phyloP scores from a whole-genome alignment of 352 stramenopile species.

The Phytophthora hybrid region DNA sequence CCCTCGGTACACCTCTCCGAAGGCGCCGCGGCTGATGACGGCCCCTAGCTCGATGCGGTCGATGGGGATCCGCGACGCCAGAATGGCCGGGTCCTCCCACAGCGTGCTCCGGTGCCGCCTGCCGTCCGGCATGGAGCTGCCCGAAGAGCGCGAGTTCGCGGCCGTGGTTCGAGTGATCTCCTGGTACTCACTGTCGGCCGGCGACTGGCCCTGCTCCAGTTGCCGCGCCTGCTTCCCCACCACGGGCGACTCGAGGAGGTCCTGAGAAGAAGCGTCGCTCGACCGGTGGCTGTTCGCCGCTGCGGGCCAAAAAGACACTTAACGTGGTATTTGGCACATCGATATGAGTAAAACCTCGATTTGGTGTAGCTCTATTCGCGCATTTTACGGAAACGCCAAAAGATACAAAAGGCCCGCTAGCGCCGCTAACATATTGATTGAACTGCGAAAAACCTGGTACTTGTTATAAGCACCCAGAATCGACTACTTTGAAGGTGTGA shows the following conservation, averaged over 20 bases:
- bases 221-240: no score
- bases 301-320: no score
- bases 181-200: constrained; percentile 16
- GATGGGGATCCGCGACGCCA: constrained; percentile 44
- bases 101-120: constrained; percentile 11
- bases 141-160: constrained; percentile 15
- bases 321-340: no score
- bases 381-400: no score
- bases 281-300: constrained; percentile 23
- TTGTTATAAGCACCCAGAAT: no score
- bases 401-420: no score
- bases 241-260: constrained; percentile 27
- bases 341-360: no score
- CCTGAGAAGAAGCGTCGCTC: constrained; percentile 16
- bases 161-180: constrained; percentile 16
- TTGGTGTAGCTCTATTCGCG: no score
- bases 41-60: constrained; percentile 40
- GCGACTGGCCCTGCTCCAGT: constrained; percentile 13
- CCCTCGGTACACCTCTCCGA: constrained; percentile 44
- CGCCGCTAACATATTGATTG: no score
- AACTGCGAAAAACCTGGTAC: no score
- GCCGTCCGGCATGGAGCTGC: constrained; percentile 1
- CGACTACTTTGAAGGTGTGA: no score
- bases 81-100: constrained; percentile 49
- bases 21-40: constrained; percentile 38